Evolutionary conservation across 2,329 filamentous ascomycete species (phyloP).

Genomic region (Huntiella abstrusa): DNA sequence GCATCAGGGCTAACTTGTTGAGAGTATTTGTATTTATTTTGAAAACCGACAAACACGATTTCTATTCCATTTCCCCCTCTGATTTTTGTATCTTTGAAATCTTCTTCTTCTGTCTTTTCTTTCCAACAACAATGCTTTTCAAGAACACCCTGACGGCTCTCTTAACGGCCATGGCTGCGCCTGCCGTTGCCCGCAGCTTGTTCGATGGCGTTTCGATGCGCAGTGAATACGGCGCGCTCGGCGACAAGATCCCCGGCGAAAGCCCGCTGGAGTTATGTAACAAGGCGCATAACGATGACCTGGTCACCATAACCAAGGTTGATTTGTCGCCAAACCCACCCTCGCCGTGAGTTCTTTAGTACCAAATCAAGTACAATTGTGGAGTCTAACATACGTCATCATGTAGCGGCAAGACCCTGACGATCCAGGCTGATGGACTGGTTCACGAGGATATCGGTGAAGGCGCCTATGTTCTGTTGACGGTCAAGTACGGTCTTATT

Average conservation of each 20-base stretch:
- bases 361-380: background rate
- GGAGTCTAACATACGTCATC: conserved; percentile 14
- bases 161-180: conserved; percentile 26
- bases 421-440: conserved; percentile 61
- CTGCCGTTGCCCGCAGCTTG: conserved; percentile 27
- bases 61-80: no score
- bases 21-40: no score
- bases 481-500: conserved; percentile 90
- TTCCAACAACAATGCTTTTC: conserved; percentile 3
- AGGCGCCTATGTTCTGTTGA: conserved; percentile 63
- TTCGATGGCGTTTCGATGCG: conserved; percentile 17
- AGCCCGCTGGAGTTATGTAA: conserved; percentile 70
- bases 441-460: conserved; percentile 53
- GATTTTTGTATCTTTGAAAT: no score
- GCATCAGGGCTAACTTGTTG: no score
- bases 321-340: conserved; percentile 78
- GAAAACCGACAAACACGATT: no score
- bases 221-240: conserved; percentile 11
- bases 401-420: conserved; percentile 53
- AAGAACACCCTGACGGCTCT: conserved; percentile 25
- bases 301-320: conserved; percentile 59
- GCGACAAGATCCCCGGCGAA: conserved; percentile 55
- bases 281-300: conserved; percentile 45
- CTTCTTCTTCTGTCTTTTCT: no score
- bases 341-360: conserved; percentile 43